These are phyloP conservation scores for Garcia nutans DNA, from an alignment of 345 rosid species.

Conservation along the genomic window DNA sequence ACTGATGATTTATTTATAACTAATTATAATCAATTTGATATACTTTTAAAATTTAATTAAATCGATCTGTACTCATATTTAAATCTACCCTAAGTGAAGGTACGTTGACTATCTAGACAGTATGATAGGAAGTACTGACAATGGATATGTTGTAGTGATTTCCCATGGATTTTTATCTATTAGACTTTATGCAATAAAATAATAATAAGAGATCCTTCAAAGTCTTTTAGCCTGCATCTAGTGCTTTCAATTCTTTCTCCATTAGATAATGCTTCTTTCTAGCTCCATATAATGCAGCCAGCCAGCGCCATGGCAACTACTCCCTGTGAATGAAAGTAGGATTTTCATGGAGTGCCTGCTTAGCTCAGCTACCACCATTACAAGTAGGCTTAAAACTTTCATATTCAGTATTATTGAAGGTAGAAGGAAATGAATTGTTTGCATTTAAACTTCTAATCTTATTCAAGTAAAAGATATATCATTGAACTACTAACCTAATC, in stretches of 20 bases:
- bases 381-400: not conserved
- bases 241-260: not conserved
- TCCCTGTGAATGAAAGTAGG: not conserved
- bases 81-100: not conserved
- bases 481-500: too few relatives aligned
- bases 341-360: not conserved
- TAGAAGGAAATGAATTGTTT: too few relatives aligned
- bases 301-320: not conserved
- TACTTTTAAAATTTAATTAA: too few relatives aligned
- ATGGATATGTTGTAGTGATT: not conserved
- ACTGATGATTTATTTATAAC: too few relatives aligned
- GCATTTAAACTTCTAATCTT: too few relatives aligned
- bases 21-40: too few relatives aligned
- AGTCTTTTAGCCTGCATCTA: not conserved
- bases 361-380: not conserved
- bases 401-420: not conserved
- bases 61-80: too few relatives aligned
- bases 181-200: not conserved
- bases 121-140: not conserved
- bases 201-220: not conserved
- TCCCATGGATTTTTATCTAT: not conserved
- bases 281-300: not conserved
- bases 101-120: not conserved
- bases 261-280: not conserved
- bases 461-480: too few relatives aligned